Evolutionary conservation across 2,329 filamentous ascomycete genomes (phyloP).

Genomic region (Stachybotrys chartarum): DNA sequence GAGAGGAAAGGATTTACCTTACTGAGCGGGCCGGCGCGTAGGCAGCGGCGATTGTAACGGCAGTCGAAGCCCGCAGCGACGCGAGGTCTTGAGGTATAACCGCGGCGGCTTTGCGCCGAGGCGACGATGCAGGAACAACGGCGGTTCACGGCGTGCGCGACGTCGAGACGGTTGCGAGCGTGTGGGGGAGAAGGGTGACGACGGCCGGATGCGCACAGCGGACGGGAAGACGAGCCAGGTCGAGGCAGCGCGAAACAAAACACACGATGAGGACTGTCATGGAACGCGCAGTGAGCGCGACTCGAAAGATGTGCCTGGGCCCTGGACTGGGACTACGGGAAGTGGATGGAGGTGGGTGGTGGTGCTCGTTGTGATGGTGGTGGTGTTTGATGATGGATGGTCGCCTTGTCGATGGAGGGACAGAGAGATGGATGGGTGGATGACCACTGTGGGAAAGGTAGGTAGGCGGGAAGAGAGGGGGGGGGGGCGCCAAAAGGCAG

Average conservation of each 20-base stretch:
- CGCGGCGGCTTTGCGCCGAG: not conserved
- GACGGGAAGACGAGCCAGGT: not conserved
- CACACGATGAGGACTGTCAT: not conserved
- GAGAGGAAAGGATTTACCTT: not conserved
- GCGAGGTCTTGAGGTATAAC: not conserved
- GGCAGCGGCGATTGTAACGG: not conserved
- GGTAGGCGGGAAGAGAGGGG: not conserved
- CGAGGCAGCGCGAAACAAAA: not conserved
- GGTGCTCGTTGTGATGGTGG: not conserved
- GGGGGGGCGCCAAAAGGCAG: not conserved
- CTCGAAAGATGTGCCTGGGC: not conserved
- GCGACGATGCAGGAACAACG: not conserved
- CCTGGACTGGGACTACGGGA: not conserved
- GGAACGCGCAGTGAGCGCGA: not conserved
- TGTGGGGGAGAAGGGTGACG: not conserved
- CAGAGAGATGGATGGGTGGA: constrained; percentile 1
- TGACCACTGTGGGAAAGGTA: not conserved
- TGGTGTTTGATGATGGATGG: not conserved
- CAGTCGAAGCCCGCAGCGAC: not conserved
- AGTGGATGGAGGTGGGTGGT: not conserved
- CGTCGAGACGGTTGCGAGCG: not conserved
- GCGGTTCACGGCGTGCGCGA: not conserved
- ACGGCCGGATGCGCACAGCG: not conserved
- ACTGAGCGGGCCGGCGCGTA: not conserved
- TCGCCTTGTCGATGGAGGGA: not conserved